A percentile compares a stretch with the other conserved stretches of the same genome.
phyloP scores from a whole-genome alignment of 257 asterid genomes.

The Solanum sitiens region DNA sequence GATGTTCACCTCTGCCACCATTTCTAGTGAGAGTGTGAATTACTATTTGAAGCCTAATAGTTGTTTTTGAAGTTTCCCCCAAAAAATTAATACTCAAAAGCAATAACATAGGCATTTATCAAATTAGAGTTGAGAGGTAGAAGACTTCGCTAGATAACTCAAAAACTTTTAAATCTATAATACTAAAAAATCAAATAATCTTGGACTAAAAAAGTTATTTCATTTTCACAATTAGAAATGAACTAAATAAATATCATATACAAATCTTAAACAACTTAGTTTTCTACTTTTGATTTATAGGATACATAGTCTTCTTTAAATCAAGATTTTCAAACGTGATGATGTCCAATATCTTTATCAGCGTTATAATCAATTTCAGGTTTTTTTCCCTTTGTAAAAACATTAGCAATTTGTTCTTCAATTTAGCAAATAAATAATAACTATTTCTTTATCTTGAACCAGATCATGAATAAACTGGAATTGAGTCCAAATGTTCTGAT shows the following conservation, averaged over 20 bases:
- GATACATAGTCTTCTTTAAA: neutral
- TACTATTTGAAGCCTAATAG: too few species aligned
- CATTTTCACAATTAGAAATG: neutral
- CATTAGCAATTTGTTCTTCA: neutral
- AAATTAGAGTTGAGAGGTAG: too few species aligned
- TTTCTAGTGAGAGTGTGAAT: too few species aligned
- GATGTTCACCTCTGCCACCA: neutral
- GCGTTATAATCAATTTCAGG: neutral
- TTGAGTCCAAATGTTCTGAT: neutral
- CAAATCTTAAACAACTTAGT: neutral
- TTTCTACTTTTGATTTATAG: neutral
- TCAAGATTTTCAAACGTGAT: neutral
- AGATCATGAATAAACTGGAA: neutral
- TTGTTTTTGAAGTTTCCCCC: too few species aligned
- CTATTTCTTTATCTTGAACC: neutral
- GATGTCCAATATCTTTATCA: neutral
- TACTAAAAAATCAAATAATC: too few species aligned
- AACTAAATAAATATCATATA: too few species aligned
- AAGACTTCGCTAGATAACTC: too few species aligned
- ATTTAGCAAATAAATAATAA: too few species aligned
- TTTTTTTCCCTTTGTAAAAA: neutral
- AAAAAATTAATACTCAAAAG: too few species aligned
- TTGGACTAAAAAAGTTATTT: neutral
- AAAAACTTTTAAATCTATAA: too few species aligned
- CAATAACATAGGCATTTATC: too few species aligned